Evolutionary conservation across 163 green algal genomes (phyloP).

Genomic region (Chlamydomonas reinhardtii): DNA sequence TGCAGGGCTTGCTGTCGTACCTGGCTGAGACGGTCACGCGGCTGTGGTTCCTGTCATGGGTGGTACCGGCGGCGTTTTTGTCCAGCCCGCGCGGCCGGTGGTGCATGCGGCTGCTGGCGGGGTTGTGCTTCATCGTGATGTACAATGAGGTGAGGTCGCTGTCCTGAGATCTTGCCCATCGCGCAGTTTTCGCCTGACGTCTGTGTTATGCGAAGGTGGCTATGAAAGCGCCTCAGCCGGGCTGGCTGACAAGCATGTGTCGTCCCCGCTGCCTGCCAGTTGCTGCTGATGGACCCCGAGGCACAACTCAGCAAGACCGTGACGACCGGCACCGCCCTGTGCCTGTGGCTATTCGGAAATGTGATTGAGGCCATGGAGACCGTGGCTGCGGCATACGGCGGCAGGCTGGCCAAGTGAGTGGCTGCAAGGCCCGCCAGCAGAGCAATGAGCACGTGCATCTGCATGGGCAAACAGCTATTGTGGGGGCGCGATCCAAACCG

Average conservation of each 20-base stretch:
- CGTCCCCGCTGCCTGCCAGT: background rate
- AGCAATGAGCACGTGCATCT: too few relatives aligned
- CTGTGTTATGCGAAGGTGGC: too few relatives aligned
- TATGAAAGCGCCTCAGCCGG: background rate
- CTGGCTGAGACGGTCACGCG: background rate
- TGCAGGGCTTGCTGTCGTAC: background rate
- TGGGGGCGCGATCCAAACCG: too few relatives aligned
- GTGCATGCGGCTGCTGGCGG: constrained; percentile 5
- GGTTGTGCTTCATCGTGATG: background rate
- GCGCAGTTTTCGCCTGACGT: too few relatives aligned
- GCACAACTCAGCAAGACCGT: background rate
- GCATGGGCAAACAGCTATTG: too few relatives aligned
- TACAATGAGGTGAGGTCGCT: background rate
- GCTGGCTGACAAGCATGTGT: too few relatives aligned
- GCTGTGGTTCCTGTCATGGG: background rate
- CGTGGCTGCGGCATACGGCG: background rate
- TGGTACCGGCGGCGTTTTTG: background rate
- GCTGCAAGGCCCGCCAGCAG: too few relatives aligned
- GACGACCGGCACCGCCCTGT: too few relatives aligned
- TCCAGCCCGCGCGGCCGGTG: background rate
- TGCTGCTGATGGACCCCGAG: background rate
- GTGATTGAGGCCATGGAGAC: constrained; percentile 2
- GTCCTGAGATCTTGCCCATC: too few relatives aligned
- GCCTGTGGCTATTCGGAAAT: background rate
- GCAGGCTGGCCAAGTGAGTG: background rate